These are phyloP conservation scores for Cutaneotrichosporon sp. DNA, from an alignment of 1,284 basidiomycete species.

Conservation along the genomic window DNA sequence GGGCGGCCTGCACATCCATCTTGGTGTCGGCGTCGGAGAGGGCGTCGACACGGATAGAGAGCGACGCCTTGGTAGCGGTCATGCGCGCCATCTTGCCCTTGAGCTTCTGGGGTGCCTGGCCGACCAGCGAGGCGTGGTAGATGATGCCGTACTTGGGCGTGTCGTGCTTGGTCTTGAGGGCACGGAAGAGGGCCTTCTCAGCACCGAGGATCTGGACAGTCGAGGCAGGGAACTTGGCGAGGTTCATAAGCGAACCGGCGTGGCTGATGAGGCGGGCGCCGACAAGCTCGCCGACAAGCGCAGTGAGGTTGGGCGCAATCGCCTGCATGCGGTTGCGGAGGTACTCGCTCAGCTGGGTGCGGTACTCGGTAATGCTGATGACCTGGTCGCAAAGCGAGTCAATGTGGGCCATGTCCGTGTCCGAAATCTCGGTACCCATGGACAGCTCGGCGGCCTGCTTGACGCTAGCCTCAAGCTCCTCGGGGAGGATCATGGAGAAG, in stretches of 20 bases:
- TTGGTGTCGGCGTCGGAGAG: slow-evolving; percentile 90
- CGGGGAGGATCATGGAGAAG: slow-evolving; percentile 85
- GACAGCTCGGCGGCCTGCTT: slow-evolving; percentile 93
- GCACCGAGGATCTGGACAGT: slow-evolving; percentile 98
- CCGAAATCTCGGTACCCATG: slow-evolving; percentile 98
- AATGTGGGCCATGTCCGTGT: slow-evolving; percentile 92
- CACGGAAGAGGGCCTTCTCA: slow-evolving; percentile 97
- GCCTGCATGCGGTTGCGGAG: slow-evolving; percentile 95
- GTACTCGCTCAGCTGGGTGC: slow-evolving; percentile 89
- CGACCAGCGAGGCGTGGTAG: slow-evolving; percentile 94
- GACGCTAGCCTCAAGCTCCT: slow-evolving; percentile 86
- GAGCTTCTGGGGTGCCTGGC: slow-evolving; percentile 94
- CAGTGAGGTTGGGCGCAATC: slow-evolving; percentile 90
- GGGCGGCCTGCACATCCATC: slow-evolving; percentile 72
- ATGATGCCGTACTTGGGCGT: slow-evolving; percentile 98
- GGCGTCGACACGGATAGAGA: slow-evolving; percentile 95
- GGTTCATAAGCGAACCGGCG: slow-evolving; percentile 87
- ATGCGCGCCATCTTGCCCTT: slow-evolving; percentile 99
- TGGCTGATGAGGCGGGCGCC: slow-evolving; percentile 95
- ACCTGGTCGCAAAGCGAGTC: slow-evolving; percentile 95
- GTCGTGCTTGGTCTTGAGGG: slow-evolving; percentile 97
- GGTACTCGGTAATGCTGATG: slow-evolving; percentile 91
- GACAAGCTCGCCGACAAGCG: slow-evolving; percentile 93
- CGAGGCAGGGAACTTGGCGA: slow-evolving; percentile 96
- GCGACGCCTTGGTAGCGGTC: slow-evolving; percentile 95